phyloP scores from a whole-genome alignment of 164 flowering plant species.

The Nymphaea colorata region DNA sequence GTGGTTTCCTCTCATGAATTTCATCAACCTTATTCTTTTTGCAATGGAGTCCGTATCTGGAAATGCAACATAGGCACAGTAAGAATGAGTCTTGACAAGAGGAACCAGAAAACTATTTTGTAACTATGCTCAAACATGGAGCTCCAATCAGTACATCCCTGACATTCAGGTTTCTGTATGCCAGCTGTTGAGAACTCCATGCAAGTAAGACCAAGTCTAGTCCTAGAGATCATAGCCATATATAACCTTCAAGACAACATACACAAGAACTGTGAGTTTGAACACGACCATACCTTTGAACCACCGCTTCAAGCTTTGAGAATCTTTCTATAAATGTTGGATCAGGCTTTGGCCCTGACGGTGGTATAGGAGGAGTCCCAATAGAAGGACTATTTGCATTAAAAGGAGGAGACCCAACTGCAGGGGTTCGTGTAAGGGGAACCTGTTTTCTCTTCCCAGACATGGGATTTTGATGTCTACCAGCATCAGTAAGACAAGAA shows the following conservation, averaged over 20 bases:
- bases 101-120: too few relatives aligned
- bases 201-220: too few relatives aligned
- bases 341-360: conserved; percentile 19
- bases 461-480: conserved; percentile 40
- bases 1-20: conserved; percentile 25
- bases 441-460: conserved; percentile 64
- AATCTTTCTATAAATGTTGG: conserved; percentile 60
- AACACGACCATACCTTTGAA: conserved; percentile 8
- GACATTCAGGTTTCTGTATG: too few relatives aligned
- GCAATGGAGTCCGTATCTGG: conserved; percentile 58
- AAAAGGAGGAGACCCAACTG: conserved; percentile 74
- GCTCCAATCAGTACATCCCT: too few relatives aligned
- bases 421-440: conserved; percentile 65
- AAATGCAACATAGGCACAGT: conserved; percentile 2
- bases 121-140: too few relatives aligned
- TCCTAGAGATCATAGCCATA: too few relatives aligned
- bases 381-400: conserved; percentile 77
- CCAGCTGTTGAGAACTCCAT: too few relatives aligned
- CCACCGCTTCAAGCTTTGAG: conserved; percentile 71
- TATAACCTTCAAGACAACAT: too few relatives aligned
- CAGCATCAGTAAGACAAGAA: conserved; percentile 68
- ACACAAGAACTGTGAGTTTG: too few relatives aligned
- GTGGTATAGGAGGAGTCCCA: conserved; percentile 35
- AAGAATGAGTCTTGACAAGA: not conserved
- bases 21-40: conserved; percentile 65